Conservation (phyloP, 2,329 filamentous ascomycete species). For the Metarhizium robertsii region DNA sequence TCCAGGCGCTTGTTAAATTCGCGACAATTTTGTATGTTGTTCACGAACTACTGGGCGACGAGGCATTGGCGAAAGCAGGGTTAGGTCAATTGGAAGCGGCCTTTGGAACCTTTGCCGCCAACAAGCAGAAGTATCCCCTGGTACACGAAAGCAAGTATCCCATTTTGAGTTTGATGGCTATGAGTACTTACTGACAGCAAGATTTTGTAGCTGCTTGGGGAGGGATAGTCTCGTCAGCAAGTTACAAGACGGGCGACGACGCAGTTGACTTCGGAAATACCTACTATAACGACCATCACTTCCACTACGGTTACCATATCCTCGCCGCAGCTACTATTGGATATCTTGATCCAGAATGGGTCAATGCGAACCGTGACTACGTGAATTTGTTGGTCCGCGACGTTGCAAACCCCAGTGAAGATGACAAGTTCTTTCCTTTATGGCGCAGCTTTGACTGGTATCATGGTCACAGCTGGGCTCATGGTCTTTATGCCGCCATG, state of each 20-base stretch:
- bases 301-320: conserved; percentile 83
- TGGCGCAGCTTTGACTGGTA: conserved; percentile 88
- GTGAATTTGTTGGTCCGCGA: conserved; percentile 82
- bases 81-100: conserved; percentile 54
- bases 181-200: conserved; percentile 9
- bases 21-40: conserved; percentile 58
- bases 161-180: neutral
- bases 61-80: conserved; percentile 44
- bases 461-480: conserved; percentile 90
- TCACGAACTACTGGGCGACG: conserved; percentile 52
- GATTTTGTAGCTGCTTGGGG: conserved; percentile 54
- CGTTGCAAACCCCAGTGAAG: conserved; percentile 60
- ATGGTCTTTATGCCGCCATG: conserved; percentile 58
- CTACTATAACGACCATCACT: conserved; percentile 69
- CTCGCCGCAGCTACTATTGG: conserved; percentile 78
- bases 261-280: conserved; percentile 84
- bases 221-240: conserved; percentile 67
- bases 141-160: conserved; percentile 49
- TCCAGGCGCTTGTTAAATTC: conserved; percentile 63
- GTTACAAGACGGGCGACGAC: conserved; percentile 58
- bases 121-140: conserved; percentile 58
- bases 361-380: conserved; percentile 63
- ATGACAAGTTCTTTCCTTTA: conserved; percentile 71
- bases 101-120: conserved; percentile 57
- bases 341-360: conserved; percentile 67